Evolutionary conservation across 2,329 filamentous ascomycete species (phyloP).

Genomic region (Claviceps cyperi): DNA sequence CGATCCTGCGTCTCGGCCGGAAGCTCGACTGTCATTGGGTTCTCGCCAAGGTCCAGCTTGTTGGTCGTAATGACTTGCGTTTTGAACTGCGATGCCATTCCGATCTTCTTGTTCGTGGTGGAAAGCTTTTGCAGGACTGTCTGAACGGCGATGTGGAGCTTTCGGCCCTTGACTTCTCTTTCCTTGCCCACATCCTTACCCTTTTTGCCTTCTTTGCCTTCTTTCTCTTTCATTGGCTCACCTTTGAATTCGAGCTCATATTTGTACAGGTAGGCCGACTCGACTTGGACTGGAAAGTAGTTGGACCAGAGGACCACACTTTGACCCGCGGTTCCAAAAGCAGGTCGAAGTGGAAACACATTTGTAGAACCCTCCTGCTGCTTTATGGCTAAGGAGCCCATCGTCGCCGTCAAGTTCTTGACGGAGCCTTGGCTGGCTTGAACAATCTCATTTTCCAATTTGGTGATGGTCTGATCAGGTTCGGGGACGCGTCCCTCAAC

Average conservation of each 20-base stretch:
- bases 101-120: slow-evolving; percentile 14
- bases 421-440: slow-evolving; percentile 14
- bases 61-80: slow-evolving; percentile 27
- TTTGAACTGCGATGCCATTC: slow-evolving; percentile 36
- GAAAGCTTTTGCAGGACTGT: slow-evolving; percentile 22
- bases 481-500: slow-evolving; percentile 9
- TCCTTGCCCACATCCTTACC: slow-evolving; percentile 6
- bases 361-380: slow-evolving; percentile 10
- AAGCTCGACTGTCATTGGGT: slow-evolving; percentile 22
- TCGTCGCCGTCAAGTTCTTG: slow-evolving; percentile 18
- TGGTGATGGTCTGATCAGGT: slow-evolving; percentile 14
- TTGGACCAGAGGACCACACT: slow-evolving; percentile 37
- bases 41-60: slow-evolving; percentile 21
- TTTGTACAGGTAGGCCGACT: slow-evolving; percentile 23
- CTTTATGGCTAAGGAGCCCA: slow-evolving; percentile 21
- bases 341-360: slow-evolving; percentile 32
- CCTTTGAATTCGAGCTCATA: slow-evolving; percentile 28
- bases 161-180: slow-evolving; percentile 25
- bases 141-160: slow-evolving; percentile 28
- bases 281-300: slow-evolving; percentile 32
- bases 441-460: slow-evolving; percentile 28
- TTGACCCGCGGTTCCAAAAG: slow-evolving; percentile 30
- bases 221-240: slow-evolving; percentile 10
- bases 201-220: slow-evolving; percentile 25
- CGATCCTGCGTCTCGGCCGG: slow-evolving; percentile 16